These are phyloP conservation scores for Candolleomyces efflorescens DNA, from an alignment of 768 basidiomycete genomes.

Conservation along the genomic window DNA sequence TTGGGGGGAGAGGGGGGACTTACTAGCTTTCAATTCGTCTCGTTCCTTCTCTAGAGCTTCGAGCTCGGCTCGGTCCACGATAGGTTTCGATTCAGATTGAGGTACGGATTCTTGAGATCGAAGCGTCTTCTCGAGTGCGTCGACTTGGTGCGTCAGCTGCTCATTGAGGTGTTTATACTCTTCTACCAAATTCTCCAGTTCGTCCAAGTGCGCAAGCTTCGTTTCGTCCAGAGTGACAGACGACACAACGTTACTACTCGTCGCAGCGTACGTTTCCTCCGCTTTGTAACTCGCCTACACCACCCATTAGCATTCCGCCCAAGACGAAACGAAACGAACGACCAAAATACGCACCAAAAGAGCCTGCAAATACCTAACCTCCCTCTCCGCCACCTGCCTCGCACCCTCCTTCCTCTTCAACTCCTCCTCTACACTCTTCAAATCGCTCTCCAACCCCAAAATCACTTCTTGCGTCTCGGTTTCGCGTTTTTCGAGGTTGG, in stretches of 20 bases:
- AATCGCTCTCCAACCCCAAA: not conserved
- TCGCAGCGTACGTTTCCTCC: slow-evolving; percentile 43
- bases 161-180: slow-evolving; percentile 52
- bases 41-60: slow-evolving; percentile 11
- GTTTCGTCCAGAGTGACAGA: slow-evolving; percentile 34
- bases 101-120: too few relatives aligned
- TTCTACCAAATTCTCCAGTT: slow-evolving; percentile 51
- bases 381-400: slow-evolving; percentile 41
- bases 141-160: slow-evolving; percentile 44
- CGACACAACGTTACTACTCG: too few relatives aligned
- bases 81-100: too few relatives aligned
- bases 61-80: not conserved
- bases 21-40: slow-evolving; percentile 37
- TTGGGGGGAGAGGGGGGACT: not conserved
- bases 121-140: slow-evolving; percentile 24
- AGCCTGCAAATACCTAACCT: slow-evolving; percentile 63
- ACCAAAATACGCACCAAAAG: slow-evolving; percentile 49
- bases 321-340: slow-evolving; percentile 1
- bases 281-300: slow-evolving; percentile 59
- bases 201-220: slow-evolving; percentile 40
- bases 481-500: slow-evolving; percentile 31
- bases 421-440: slow-evolving; percentile 28
- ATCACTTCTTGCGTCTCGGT: slow-evolving; percentile 31
- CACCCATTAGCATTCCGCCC: too few relatives aligned
- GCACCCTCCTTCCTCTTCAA: slow-evolving; percentile 29